Evolutionary conservation across 2,329 filamentous ascomycete species (phyloP).

Genomic region (Xylaria sp.): DNA sequence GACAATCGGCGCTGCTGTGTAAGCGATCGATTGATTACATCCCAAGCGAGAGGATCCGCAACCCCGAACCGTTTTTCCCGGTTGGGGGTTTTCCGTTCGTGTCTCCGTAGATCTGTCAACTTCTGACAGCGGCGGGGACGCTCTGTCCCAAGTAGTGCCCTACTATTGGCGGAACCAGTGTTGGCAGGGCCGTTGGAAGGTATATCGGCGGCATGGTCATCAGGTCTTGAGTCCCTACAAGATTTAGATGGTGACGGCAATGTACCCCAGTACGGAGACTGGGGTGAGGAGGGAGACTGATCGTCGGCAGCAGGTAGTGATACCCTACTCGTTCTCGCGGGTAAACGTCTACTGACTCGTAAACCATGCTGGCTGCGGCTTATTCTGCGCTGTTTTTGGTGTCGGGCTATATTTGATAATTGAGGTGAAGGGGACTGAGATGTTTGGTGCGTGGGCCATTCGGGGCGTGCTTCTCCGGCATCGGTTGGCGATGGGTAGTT

Average conservation of each 20-base stretch:
- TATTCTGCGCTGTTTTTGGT: constrained; percentile 52
- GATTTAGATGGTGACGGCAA: constrained; percentile 39
- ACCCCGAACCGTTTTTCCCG: constrained; percentile 49
- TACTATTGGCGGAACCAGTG: constrained; percentile 4
- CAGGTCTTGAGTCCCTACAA: constrained; percentile 19
- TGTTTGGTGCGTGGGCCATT: constrained; percentile 49
- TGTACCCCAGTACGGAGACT: constrained; percentile 46
- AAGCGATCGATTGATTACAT: constrained; percentile 59
- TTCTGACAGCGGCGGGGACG: constrained; percentile 10
- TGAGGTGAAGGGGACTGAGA: constrained; percentile 49
- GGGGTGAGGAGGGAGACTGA: constrained; percentile 43
- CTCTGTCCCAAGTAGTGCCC: background rate
- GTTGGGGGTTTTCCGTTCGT: constrained; percentile 32
- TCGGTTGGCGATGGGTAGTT: constrained; percentile 44
- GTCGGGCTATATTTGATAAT: constrained; percentile 48
- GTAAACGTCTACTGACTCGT: constrained; percentile 51
- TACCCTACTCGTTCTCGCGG: constrained; percentile 37
- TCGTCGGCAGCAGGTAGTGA: constrained; percentile 35
- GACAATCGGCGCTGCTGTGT: constrained; percentile 59
- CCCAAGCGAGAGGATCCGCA: constrained; percentile 55
- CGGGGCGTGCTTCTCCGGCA: constrained; percentile 42
- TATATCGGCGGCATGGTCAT: background rate
- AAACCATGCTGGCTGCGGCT: constrained; percentile 50
- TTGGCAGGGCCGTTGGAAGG: constrained; percentile 5
- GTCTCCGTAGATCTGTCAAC: constrained; percentile 22